Evolutionary conservation across 768 basidiomycete species (phyloP), one percentile per base, ranked within the genome.

Genomic region (Kwoniella sp.): DNA sequence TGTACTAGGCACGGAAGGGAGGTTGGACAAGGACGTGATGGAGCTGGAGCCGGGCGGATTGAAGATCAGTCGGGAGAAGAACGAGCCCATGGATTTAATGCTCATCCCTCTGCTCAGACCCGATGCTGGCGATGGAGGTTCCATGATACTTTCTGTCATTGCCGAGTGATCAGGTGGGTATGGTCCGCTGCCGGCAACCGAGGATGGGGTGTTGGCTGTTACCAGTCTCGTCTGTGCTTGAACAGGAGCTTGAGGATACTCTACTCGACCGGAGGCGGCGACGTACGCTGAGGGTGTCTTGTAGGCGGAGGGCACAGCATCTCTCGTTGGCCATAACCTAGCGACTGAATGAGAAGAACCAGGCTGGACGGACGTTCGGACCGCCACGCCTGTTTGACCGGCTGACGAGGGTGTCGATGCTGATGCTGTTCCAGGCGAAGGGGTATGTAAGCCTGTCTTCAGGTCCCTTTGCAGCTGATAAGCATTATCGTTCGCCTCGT

Each of bases 61-160:
- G 41, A 56, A 64, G 4, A 74, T 38, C 17, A 77, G 56, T 2
- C 59, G 54, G 15, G 76, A 73, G 58, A 75, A 75, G 67, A 75
- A 75, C 1, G 73, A 75, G 17, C 41, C 41, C 41, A 45, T 45
- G 25, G 58, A 59, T 45, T 51, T 47, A 0, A 63, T 41, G 22
- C 62, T 61, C 20, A 41, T 22, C 1, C 37, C 52, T 23, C 52
- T 37, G 1, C 23, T 12, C 26, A 61, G 45, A 29, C 23, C 52
- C 41, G 41, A 45, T 11, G 41, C 41, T 7, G 41, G 41, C 17
- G 41, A 45, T 45, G 41, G 41, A 20, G 41, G 41, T 20, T 11
- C 41, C 4, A 45, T 9, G 41, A 45, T 45, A 17, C 41, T 45
- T 17, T 45, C 41, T 9, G 41, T 45, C 41, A 45, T 45, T 3